Conservation (phyloP, 2,329 filamentous ascomycete species). For the Phyllosticta capitalensis region DNA sequence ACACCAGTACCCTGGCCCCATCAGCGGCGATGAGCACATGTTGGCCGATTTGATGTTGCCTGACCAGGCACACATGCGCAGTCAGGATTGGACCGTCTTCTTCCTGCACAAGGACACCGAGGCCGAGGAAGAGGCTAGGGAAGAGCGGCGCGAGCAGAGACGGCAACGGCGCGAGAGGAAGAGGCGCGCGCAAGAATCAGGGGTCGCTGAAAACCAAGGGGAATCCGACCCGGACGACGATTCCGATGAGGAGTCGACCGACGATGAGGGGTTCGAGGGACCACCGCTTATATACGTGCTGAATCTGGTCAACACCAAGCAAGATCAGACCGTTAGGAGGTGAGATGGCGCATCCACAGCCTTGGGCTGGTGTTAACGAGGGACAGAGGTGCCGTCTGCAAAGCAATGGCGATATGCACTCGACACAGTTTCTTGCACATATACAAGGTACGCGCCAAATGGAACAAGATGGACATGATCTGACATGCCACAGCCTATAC, state of each 20-base stretch:
- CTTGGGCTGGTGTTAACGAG: background rate
- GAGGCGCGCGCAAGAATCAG: conserved; percentile 34
- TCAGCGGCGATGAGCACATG: conserved; percentile 97
- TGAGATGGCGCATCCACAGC: conserved; percentile 22
- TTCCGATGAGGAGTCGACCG: conserved; percentile 41
- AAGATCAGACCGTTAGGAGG: conserved; percentile 80
- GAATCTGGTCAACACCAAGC: conserved; percentile 96
- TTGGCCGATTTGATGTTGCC: conserved; percentile 96
- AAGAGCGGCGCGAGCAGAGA: conserved; percentile 49
- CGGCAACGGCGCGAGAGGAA: conserved; percentile 41
- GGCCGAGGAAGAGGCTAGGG: conserved; percentile 62
- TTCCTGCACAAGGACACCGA: conserved; percentile 94
- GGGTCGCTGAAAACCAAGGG: conserved; percentile 36
- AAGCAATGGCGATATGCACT: conserved; percentile 98
- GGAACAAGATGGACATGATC: conserved; percentile 11
- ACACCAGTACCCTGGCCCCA: conserved; percentile 89
- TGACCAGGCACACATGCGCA: conserved; percentile 88
- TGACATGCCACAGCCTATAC: conserved; percentile 53
- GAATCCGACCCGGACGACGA: conserved; percentile 41
- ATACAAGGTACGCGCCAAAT: conserved; percentile 62
- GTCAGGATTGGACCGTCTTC: conserved; percentile 98
- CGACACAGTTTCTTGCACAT: conserved; percentile 96
- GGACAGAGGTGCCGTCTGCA: conserved; percentile 80
- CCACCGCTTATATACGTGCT: conserved; percentile 93
- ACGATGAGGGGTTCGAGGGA: conserved; percentile 56